Evolutionary conservation across 108 stramenopile species (phyloP), one percentile per base, ranked within the genome.

Genomic region (Skeletonema potamos): DNA sequence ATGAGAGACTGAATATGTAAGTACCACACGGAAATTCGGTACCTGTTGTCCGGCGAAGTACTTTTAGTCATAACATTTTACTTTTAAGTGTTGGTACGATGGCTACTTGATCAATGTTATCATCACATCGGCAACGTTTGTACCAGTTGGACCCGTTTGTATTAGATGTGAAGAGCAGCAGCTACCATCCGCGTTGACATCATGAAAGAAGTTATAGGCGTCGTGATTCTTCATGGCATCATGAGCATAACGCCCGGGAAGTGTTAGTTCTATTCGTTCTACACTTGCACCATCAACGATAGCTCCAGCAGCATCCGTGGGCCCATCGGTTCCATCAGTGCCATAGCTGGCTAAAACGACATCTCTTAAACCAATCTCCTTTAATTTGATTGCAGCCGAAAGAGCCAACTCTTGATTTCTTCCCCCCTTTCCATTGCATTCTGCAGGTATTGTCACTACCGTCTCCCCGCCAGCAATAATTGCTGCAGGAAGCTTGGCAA

Each of bases 251-350:
- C 48, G 36, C 6, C 39, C 13, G 26, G 57, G 54, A 18, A 65
- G 48, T 26, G 54, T n/a, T 18, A 51, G 62, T 48, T 69, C 51
- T 28, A 79, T 68, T 64, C 68, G 64, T 4, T 64, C 62, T 3
- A 87, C 70, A 29, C 88, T 88, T 17, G 70, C 73, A 13, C 86
- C 88, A 55, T 91, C 87, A n/a, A 95, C 91, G 39, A 95, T 73
- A 8, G 92, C 92, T 51, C 94, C 94, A 28, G 92, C 94, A 11
- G 94, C 94, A 84, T 95, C 92, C 10, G 92, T 95, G 10, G 94
- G 94, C 24, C 94, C 94, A 72, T 95, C 94, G 5, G 89, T 92
- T 6, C 94, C 94, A 78, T 95, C 94, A 7, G 94, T 93, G 3
- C 94, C 94, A 9, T 85, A 81, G 66, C 86, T 85, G 9, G 87